Conservation (phyloP, 371 early-diverging fungal genomes). For the Basidiobolus heterosporus region DNA sequence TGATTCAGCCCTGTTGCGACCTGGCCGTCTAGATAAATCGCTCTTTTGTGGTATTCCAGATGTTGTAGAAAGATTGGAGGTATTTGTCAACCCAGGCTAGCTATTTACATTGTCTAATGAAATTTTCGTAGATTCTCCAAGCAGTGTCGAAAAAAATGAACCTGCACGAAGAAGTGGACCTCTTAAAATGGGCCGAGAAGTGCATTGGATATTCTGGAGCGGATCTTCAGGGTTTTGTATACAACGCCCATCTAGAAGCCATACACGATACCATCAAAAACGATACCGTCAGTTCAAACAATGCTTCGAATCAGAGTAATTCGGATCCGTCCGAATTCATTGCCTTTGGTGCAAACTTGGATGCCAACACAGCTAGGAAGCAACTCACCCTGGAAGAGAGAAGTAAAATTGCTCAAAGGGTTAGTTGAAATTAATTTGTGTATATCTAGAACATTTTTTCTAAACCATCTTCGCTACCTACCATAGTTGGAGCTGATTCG, state of each 20-base stretch:
- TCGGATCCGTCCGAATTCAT: conserved; percentile 15
- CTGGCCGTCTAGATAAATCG: conserved; percentile 96
- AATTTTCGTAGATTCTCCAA: conserved; percentile 26
- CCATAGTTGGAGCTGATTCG: conserved; percentile 5
- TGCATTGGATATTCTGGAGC: conserved; percentile 78
- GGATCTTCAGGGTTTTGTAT: conserved; percentile 82
- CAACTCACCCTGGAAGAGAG: conserved; percentile 11
- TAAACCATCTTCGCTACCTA: neutral
- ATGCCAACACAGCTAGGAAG: conserved; percentile 1
- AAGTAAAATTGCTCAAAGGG: conserved; percentile 7
- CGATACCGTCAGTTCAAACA: conserved; percentile 21
- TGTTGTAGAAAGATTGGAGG: conserved; percentile 47
- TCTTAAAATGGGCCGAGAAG: conserved; percentile 33
- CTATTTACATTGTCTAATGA: neutral
- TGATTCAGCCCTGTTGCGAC: conserved; percentile 92
- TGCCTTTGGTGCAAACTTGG: conserved; percentile 8
- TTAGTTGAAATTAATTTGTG: conserved; percentile 1
- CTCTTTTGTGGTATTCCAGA: conserved; percentile 74
- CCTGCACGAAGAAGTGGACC: conserved; percentile 33
- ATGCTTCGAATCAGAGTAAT: conserved; percentile 11
- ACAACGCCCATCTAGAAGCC: conserved; percentile 79
- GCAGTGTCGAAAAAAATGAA: conserved; percentile 48
- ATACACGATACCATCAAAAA: conserved; percentile 55
- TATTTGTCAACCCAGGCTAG: conserved; percentile 5
- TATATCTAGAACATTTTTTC: neutral